Conservation (phyloP, 2,329 filamentous ascomycete genomes). For the Beauveria rudraprayagi region DNA sequence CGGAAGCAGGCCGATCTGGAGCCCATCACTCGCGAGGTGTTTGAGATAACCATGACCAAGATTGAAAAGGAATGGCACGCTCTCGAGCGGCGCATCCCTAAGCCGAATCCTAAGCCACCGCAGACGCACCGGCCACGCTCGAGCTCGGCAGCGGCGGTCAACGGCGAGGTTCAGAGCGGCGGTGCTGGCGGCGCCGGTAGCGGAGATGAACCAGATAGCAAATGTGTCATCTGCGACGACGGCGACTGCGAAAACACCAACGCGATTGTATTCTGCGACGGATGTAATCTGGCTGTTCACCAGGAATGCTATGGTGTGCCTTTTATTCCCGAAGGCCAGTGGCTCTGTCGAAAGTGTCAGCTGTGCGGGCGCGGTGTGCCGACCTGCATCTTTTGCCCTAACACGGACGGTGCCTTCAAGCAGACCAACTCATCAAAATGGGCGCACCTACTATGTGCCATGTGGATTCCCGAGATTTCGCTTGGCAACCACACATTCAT, state of each 20-base stretch:
- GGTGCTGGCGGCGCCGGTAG: not conserved
- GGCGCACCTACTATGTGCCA: slow-evolving; percentile 92
- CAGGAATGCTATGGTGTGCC: slow-evolving; percentile 98
- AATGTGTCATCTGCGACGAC: slow-evolving; percentile 96
- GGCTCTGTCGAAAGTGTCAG: slow-evolving; percentile 95
- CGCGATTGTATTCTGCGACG: slow-evolving; percentile 97
- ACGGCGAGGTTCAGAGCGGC: slow-evolving; percentile 73
- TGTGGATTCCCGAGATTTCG: slow-evolving; percentile 97
- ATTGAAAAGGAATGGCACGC: slow-evolving; percentile 99
- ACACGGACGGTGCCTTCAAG: slow-evolving; percentile 96
- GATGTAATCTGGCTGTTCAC: slow-evolving; percentile 93
- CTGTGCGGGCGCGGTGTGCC: slow-evolving; percentile 86
- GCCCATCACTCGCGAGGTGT: slow-evolving; percentile 82
- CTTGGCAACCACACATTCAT: slow-evolving; percentile 95
- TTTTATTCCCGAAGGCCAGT: slow-evolving; percentile 97
- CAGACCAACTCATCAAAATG: slow-evolving; percentile 94
- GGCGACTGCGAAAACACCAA: slow-evolving; percentile 99
- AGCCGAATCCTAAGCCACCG: slow-evolving; percentile 91
- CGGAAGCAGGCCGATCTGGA: slow-evolving; percentile 69
- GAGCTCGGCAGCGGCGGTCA: slow-evolving; percentile 89
- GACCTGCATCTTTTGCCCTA: slow-evolving; percentile 97
- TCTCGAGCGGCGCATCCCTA: slow-evolving; percentile 91
- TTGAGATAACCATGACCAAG: slow-evolving; percentile 97
- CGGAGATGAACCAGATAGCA: slow-evolving; percentile 84
- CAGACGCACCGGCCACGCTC: slow-evolving; percentile 90